Percentiles rank a stretch among this genome's conserved stretches.
These are phyloP conservation scores for Xylaria sp. DNA, from an alignment of 2,329 filamentous ascomycete species.

Conservation along the genomic window DNA sequence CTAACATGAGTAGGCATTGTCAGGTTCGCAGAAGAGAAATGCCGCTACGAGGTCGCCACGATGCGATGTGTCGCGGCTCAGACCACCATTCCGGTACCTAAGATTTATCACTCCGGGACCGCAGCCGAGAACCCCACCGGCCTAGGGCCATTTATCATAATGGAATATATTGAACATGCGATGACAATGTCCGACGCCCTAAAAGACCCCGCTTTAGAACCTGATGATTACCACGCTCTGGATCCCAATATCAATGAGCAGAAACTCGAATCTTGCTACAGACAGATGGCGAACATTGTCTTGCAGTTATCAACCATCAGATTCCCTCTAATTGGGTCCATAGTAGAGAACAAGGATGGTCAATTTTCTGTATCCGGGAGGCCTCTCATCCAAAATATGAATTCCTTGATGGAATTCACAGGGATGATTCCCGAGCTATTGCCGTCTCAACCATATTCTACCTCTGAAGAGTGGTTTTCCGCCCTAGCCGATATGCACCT, in stretches of 20 bases:
- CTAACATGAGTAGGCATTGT: background rate
- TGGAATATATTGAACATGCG: slow-evolving; percentile 52
- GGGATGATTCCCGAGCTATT: slow-evolving; percentile 34
- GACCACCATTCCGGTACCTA: slow-evolving; percentile 52
- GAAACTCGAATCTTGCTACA: slow-evolving; percentile 52
- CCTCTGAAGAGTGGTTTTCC: slow-evolving; percentile 53
- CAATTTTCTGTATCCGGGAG: slow-evolving; percentile 48
- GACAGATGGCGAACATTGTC: slow-evolving; percentile 54
- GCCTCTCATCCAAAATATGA: slow-evolving; percentile 58
- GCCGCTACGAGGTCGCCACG: slow-evolving; percentile 50
- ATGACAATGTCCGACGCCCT: slow-evolving; percentile 43
- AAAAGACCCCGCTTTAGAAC: background rate
- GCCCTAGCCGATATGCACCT: slow-evolving; percentile 56
- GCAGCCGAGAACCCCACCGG: slow-evolving; percentile 50
- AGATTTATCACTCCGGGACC: slow-evolving; percentile 49
- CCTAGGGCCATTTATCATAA: slow-evolving; percentile 54
- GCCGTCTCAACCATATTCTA: slow-evolving; percentile 42
- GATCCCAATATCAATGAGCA: slow-evolving; percentile 50
- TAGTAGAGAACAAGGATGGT: slow-evolving; percentile 45
- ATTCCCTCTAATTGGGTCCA: slow-evolving; percentile 54
- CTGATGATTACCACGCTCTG: slow-evolving; percentile 37
- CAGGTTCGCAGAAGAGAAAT: slow-evolving; percentile 52
- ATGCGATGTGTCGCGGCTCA: slow-evolving; percentile 50
- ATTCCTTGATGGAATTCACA: slow-evolving; percentile 48
- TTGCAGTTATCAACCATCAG: slow-evolving; percentile 52